phyloP scores from a whole-genome alignment of 1,139 yeast genomes.

The Nakaseomyces delphensis region DNA sequence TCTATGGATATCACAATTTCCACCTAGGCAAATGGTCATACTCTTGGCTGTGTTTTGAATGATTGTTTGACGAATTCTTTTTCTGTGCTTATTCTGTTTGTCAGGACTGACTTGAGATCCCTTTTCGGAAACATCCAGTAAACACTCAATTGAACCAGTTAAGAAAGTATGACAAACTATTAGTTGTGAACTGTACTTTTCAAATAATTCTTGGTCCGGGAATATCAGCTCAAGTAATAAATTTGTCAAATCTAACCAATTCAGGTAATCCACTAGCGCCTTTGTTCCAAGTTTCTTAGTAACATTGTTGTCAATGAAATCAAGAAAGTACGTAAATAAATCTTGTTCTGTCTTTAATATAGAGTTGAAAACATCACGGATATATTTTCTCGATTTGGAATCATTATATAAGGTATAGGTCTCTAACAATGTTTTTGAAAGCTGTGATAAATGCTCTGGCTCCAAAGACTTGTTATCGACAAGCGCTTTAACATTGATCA shows the following conservation, averaged over 20 bases:
- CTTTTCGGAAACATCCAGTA: slow-evolving; percentile 23
- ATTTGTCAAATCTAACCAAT: slow-evolving; percentile 28
- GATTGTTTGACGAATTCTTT: slow-evolving; percentile 41
- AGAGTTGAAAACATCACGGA: slow-evolving; percentile 34
- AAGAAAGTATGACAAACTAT: slow-evolving; percentile 20
- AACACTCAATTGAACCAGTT: slow-evolving; percentile 20
- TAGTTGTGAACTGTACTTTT: slow-evolving; percentile 13
- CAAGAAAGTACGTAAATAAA: slow-evolving; percentile 34
- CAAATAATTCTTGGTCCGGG: slow-evolving; percentile 11
- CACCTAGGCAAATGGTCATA: slow-evolving; percentile 20
- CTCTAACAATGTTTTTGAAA: slow-evolving; percentile 32
- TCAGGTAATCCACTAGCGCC: slow-evolving; percentile 26
- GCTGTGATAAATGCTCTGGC: slow-evolving; percentile 18
- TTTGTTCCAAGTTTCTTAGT: slow-evolving; percentile 21
- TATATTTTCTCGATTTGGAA: slow-evolving; percentile 38
- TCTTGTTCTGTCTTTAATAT: slow-evolving; percentile 33
- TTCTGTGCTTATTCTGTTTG: slow-evolving; percentile 37
- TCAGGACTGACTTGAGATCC: slow-evolving; percentile 14
- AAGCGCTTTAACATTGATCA: slow-evolving; percentile 14
- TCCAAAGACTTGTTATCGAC: slow-evolving; percentile 17
- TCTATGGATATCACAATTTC: slow-evolving; percentile 9
- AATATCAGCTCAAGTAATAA: slow-evolving; percentile 16
- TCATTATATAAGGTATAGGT: slow-evolving; percentile 42
- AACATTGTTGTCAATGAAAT: slow-evolving; percentile 34
- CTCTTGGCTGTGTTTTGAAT: slow-evolving; percentile 34